Conservation (phyloP, 2,329 filamentous ascomycete species). For the Aspergillus bombycis region DNA sequence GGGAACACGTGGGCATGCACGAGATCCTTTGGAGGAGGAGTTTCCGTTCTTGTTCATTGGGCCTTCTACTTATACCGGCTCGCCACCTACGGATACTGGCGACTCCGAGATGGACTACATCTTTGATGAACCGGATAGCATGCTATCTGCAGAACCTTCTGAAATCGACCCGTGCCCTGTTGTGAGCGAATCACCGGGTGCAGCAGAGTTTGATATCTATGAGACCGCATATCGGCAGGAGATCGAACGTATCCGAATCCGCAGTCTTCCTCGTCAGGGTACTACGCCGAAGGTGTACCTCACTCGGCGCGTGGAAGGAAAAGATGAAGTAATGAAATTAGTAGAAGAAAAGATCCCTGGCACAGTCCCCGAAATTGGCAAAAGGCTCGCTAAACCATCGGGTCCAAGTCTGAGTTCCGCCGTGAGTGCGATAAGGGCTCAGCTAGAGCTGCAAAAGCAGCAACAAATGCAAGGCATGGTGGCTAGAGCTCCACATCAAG, state of each 20-base stretch:
- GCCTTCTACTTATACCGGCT: constrained; percentile 51
- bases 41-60: constrained; percentile 77
- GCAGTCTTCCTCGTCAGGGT: constrained; percentile 40
- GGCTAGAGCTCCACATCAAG: background rate
- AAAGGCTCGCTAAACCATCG: constrained; percentile 14
- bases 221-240: constrained; percentile 85
- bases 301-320: constrained; percentile 54
- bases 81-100: constrained; percentile 19
- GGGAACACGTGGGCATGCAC: constrained; percentile 63
- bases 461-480: background rate
- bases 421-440: constrained; percentile 21
- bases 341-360: constrained; percentile 30
- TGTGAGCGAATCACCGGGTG: constrained; percentile 82
- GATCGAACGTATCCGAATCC: constrained; percentile 68
- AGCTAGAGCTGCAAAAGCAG: constrained; percentile 18
- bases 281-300: constrained; percentile 61
- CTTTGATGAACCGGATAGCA: constrained; percentile 4
- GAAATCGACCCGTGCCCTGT: constrained; percentile 38
- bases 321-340: constrained; percentile 38
- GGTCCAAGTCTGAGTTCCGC: constrained; percentile 16
- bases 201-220: constrained; percentile 85
- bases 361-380: constrained; percentile 12
- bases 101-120: constrained; percentile 12
- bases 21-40: constrained; percentile 66
- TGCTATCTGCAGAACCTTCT: constrained; percentile 5